phyloP scores from a whole-genome alignment of 441 rosid species.

The Manihot esculenta region DNA sequence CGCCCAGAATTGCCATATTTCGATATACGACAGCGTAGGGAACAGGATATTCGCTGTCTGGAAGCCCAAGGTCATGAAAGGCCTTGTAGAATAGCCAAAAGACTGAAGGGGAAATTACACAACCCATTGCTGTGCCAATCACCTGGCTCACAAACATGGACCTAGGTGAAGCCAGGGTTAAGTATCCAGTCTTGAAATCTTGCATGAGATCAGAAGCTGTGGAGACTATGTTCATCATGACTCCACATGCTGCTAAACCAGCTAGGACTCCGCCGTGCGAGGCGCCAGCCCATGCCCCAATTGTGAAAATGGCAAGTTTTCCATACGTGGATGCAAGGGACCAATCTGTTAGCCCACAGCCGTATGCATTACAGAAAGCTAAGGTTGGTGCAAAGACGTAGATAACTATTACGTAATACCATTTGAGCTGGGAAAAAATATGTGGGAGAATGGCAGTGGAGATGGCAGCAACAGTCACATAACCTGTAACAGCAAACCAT shows the following conservation, averaged over 20 bases:
- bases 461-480: slow-evolving; percentile 16
- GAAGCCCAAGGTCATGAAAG: slow-evolving; percentile 11
- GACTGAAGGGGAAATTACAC: slow-evolving; percentile 16
- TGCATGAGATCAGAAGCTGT: slow-evolving; percentile 20
- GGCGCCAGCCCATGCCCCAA: slow-evolving; percentile 21
- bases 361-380: slow-evolving; percentile 20
- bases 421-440: slow-evolving; percentile 16
- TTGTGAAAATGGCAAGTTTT: slow-evolving; percentile 20
- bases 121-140: slow-evolving; percentile 20
- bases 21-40: slow-evolving; percentile 15
- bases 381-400: slow-evolving; percentile 14
- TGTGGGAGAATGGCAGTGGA: slow-evolving; percentile 7
- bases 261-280: slow-evolving; percentile 15
- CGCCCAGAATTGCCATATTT: slow-evolving; percentile 18
- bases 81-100: slow-evolving; percentile 20
- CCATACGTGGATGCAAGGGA: slow-evolving; percentile 17
- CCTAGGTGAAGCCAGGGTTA: slow-evolving; percentile 17
- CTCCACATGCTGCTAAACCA: slow-evolving; percentile 22
- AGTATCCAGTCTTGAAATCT: slow-evolving; percentile 19
- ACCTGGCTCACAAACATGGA: slow-evolving; percentile 21
- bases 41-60: slow-evolving; percentile 16
- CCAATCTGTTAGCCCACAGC: slow-evolving; percentile 22
- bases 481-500: slow-evolving; percentile 13
- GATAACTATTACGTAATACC: slow-evolving; percentile 20
- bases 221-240: slow-evolving; percentile 18